Conservation (phyloP, 2,329 filamentous ascomycete species). For the Huntiella moniliformis region DNA sequence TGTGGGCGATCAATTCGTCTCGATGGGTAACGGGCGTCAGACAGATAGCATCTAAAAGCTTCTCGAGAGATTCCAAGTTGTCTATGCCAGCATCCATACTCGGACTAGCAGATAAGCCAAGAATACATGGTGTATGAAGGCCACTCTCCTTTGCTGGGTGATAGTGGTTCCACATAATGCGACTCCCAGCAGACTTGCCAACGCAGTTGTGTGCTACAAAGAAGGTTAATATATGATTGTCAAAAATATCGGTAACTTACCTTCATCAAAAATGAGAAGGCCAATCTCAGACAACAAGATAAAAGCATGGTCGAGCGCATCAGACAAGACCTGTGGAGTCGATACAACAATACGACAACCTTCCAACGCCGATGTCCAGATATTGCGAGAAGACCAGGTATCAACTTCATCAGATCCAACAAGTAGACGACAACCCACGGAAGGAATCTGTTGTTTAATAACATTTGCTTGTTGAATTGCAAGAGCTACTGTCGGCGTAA, state of each 20-base stretch:
- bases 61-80: slow-evolving; percentile 44
- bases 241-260: slow-evolving; percentile 21
- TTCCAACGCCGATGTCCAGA: slow-evolving; percentile 48
- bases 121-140: slow-evolving; percentile 38
- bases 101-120: slow-evolving; percentile 69
- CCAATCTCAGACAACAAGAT: slow-evolving; percentile 43
- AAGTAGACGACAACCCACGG: slow-evolving; percentile 40
- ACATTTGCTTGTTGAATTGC: slow-evolving; percentile 46
- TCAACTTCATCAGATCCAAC: slow-evolving; percentile 52
- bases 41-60: slow-evolving; percentile 49
- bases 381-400: slow-evolving; percentile 46
- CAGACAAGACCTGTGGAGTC: slow-evolving; percentile 54
- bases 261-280: slow-evolving; percentile 70
- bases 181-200: slow-evolving; percentile 42
- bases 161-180: slow-evolving; percentile 59
- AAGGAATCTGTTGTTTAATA: slow-evolving; percentile 39
- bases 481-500: slow-evolving; percentile 49
- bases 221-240: not conserved
- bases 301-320: slow-evolving; percentile 60
- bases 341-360: slow-evolving; percentile 57
- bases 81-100: slow-evolving; percentile 39
- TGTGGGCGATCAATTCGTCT: slow-evolving; percentile 47
- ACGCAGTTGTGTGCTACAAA: slow-evolving; percentile 53
- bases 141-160: slow-evolving; percentile 26
- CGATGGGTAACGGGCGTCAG: slow-evolving; percentile 50